phyloP scores from a whole-genome alignment of 1,139 yeast species.

The Debaryomyces robertsiae region DNA sequence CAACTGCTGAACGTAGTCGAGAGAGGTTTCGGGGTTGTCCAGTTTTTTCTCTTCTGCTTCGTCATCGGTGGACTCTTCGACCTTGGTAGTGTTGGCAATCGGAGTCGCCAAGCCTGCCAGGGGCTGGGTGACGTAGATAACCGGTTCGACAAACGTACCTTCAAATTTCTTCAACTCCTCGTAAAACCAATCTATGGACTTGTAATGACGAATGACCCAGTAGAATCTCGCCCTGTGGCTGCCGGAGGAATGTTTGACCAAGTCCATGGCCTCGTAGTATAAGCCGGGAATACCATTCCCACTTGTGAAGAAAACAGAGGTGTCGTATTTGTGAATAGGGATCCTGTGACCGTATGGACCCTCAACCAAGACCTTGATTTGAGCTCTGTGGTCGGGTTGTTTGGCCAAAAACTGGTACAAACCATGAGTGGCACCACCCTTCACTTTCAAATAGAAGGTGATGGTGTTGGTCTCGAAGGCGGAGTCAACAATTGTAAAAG shows the following conservation, averaged over 20 bases:
- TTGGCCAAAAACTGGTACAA: conserved; percentile 32
- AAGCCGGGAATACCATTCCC: conserved; percentile 49
- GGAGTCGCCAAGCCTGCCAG: conserved; percentile 19
- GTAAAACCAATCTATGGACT: conserved; percentile 36
- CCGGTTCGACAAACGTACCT: conserved; percentile 28
- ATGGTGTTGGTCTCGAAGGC: conserved; percentile 30
- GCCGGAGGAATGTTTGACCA: conserved; percentile 21
- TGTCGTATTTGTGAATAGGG: conserved; percentile 31
- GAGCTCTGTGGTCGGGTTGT: conserved; percentile 26
- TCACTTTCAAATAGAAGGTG: conserved; percentile 34
- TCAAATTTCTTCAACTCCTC: conserved; percentile 32
- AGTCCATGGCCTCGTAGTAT: conserved; percentile 38
- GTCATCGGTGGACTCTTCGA: conserved; percentile 6
- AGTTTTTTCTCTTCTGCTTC: conserved; percentile 9
- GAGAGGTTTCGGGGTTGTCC: conserved; percentile 10
- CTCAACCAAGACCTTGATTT: conserved; percentile 38
- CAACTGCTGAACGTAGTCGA: conserved; percentile 19
- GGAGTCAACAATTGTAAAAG: conserved; percentile 45
- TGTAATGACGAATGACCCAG: conserved; percentile 41
- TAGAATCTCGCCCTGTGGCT: conserved; percentile 30
- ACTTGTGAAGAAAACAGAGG: conserved; percentile 43
- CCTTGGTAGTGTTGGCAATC: conserved; percentile 7
- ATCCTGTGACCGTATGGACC: conserved; percentile 45
- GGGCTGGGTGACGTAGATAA: conserved; percentile 37
- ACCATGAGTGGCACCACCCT: conserved; percentile 40